Conservation (phyloP, 2,329 filamentous ascomycete genomes). For the Cladobotryum mycophilum region DNA sequence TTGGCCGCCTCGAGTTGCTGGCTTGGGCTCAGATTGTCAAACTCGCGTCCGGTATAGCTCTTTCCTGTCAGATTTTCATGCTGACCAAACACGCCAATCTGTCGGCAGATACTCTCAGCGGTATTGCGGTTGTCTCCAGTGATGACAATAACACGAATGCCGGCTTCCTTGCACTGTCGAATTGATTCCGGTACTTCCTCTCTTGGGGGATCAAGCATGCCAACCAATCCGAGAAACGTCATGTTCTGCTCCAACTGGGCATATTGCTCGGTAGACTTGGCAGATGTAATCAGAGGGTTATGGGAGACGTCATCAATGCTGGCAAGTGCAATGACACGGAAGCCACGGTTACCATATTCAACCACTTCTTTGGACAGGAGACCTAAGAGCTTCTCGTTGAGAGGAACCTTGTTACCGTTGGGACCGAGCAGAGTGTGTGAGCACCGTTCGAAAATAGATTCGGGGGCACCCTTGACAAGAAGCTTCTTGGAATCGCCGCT, state of each 20-base stretch:
- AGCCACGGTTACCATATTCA: conserved; percentile 84
- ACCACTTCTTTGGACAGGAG: conserved; percentile 74
- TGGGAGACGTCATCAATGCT: conserved; percentile 69
- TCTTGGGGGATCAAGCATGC: conserved; percentile 94
- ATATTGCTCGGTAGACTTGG: conserved; percentile 81
- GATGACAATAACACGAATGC: conserved; percentile 95
- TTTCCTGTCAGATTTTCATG: conserved; percentile 82
- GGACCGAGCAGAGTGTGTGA: conserved; percentile 72
- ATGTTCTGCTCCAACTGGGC: conserved; percentile 84
- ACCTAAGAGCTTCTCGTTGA: conserved; percentile 62
- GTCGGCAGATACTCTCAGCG: conserved; percentile 92
- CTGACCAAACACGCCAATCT: conserved; percentile 86
- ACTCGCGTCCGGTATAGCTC: conserved; percentile 92
- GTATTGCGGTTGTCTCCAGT: conserved; percentile 98
- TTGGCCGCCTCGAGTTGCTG: conserved; percentile 82
- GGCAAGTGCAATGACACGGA: conserved; percentile 91
- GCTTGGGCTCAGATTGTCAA: conserved; percentile 71
- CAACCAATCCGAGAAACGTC: conserved; percentile 87
- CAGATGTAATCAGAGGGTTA: conserved; percentile 63
- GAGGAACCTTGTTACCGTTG: conserved; percentile 67
- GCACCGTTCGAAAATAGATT: conserved; percentile 90
- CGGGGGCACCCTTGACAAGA: conserved; percentile 92
- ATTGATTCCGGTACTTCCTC: conserved; percentile 86
- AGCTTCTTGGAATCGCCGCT: conserved; percentile 67
- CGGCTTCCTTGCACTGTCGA: conserved; percentile 80